These are phyloP conservation scores for Colletotrichum horii DNA, from an alignment of 2,329 filamentous ascomycete genomes.

Conservation along the genomic window DNA sequence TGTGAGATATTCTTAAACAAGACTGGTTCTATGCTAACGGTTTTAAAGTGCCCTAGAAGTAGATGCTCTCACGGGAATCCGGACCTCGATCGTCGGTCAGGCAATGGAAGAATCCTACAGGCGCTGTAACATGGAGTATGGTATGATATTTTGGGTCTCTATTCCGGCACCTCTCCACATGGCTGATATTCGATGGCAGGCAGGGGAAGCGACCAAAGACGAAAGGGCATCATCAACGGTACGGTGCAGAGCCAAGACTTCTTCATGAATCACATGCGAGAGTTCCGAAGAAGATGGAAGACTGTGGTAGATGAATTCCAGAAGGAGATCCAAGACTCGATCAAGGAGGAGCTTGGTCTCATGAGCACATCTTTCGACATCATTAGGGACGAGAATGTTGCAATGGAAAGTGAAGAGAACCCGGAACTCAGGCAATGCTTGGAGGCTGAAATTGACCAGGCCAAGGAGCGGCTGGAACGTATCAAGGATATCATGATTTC, in stretches of 20 bases:
- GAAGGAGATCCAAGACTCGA: neutral
- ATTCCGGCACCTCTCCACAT: rapidly evolving
- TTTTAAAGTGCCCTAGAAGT: conserved; percentile 34
- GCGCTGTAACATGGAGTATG: conserved; percentile 33
- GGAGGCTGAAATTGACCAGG: neutral
- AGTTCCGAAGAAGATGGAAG: neutral
- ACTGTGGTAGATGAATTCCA: neutral
- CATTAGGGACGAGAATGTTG: neutral
- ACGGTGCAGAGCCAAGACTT: conserved; percentile 29
- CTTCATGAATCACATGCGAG: conserved; percentile 27
- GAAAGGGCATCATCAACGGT: conserved; percentile 37
- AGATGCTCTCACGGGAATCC: conserved; percentile 38
- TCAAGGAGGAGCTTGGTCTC: neutral
- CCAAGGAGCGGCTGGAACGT: neutral
- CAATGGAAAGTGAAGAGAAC: neutral
- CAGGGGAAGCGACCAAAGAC: conserved; percentile 33
- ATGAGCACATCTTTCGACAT: neutral
- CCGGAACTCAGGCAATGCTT: neutral
- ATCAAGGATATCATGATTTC: neutral
- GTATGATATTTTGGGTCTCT: conserved; percentile 26
- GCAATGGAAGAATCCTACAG: conserved; percentile 40
- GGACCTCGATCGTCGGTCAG: conserved; percentile 41
- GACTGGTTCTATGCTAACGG: neutral
- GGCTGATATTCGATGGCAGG: neutral
- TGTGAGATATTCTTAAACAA: neutral